A percentile compares a stretch with the other conserved stretches of the same genome.
Evolutionary conservation across 2,329 filamentous ascomycete genomes (phyloP).

Genomic region (Niveomyces coronatus): DNA sequence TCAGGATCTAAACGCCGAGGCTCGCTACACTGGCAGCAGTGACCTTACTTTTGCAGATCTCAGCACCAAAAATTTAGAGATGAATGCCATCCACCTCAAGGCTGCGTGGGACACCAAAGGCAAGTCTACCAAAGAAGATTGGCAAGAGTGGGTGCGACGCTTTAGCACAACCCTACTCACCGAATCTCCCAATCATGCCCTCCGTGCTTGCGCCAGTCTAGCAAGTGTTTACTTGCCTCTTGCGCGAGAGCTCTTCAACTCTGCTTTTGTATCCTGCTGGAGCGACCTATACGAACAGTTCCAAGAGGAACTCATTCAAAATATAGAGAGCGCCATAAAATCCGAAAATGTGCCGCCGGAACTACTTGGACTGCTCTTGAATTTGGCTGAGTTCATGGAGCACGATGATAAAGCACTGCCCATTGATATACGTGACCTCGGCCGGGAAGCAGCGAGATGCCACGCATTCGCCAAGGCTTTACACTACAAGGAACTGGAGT

Average conservation of each 20-base stretch:
- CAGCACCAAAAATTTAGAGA: constrained; percentile 84
- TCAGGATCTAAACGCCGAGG: constrained; percentile 82
- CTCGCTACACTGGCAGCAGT: constrained; percentile 63
- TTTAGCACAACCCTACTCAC: constrained; percentile 93
- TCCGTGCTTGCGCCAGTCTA: constrained; percentile 84
- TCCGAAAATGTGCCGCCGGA: constrained; percentile 95
- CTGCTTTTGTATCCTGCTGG: constrained; percentile 98
- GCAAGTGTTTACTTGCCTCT: constrained; percentile 87
- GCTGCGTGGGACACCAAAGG: constrained; percentile 94
- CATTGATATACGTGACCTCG: constrained; percentile 91
- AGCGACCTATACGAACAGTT: constrained; percentile 95
- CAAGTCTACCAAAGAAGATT: constrained; percentile 96
- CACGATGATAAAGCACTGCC: constrained; percentile 97
- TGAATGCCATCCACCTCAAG: constrained; percentile 96
- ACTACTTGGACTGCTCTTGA: constrained; percentile 84
- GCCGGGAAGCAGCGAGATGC: constrained; percentile 89
- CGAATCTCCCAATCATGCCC: constrained; percentile 90
- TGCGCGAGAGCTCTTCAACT: constrained; percentile 92
- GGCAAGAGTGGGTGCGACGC: constrained; percentile 96
- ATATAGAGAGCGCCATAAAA: constrained; percentile 90
- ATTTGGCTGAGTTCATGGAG: constrained; percentile 98
- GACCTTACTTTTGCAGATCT: constrained; percentile 77
- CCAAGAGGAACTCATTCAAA: constrained; percentile 89
- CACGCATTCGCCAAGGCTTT: constrained; percentile 97
- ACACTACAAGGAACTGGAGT: constrained; percentile 98